Percentiles rank a stretch among this genome's conserved stretches.
Conservation (phyloP, 768 basidiomycete genomes). For the Hebeloma cylindrosporum region DNA sequence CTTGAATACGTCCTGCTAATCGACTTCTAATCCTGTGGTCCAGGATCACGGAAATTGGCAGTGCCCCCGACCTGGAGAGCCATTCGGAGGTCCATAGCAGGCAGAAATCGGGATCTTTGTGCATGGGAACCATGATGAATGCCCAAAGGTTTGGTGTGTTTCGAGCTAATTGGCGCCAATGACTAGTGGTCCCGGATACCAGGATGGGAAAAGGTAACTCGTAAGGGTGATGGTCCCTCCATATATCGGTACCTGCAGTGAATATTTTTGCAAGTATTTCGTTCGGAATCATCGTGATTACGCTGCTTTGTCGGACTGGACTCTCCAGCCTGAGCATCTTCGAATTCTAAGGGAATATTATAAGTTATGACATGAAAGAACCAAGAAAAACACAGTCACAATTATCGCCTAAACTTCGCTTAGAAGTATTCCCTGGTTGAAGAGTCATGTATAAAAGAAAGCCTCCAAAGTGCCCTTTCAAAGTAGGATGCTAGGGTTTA, state of each 20-base stretch:
- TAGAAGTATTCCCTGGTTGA: no score
- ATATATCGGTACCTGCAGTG: slow-evolving; percentile 6
- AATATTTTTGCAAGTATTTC: slow-evolving; percentile 14
- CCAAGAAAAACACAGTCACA: no score
- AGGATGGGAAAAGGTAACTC: slow-evolving; percentile 19
- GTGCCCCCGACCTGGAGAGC: slow-evolving; percentile 15
- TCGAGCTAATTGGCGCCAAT: slow-evolving; percentile 17
- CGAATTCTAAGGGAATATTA: no score
- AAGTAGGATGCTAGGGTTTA: no score
- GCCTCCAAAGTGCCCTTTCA: no score
- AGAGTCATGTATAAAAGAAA: no score
- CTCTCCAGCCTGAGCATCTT: no score
- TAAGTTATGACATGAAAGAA: no score
- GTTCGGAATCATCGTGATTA: no score
- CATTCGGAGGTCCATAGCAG: slow-evolving; percentile 17
- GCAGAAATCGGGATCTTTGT: slow-evolving; percentile 6
- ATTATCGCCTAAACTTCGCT: no score
- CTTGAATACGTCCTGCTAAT: no score
- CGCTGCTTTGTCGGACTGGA: no score
- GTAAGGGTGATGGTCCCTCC: slow-evolving; percentile 6
- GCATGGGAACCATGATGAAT: slow-evolving; percentile 17
- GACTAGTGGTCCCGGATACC: slow-evolving; percentile 12
- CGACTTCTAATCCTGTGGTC: slow-evolving; percentile 10
- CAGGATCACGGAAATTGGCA: slow-evolving; percentile 17
- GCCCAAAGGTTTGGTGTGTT: slow-evolving; percentile 19